Evolutionary conservation across 805 yeast genomes (phyloP).

Genomic region (Kregervanrija pseudodelftensis): DNA sequence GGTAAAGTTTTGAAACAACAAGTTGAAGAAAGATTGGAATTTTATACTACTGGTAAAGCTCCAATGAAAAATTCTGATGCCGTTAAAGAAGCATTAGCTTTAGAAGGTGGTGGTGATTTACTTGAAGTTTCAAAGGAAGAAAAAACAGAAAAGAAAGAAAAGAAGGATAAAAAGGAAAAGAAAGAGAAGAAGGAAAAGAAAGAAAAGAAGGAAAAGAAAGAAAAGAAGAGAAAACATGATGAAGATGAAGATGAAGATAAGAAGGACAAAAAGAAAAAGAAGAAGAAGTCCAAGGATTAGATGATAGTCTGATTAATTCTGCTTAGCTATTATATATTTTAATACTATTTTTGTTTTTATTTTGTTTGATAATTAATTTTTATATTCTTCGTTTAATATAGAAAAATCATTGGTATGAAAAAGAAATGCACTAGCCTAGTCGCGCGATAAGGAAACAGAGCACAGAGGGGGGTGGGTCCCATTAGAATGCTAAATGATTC

Average conservation of each 20-base stretch:
- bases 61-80: conserved; percentile 96
- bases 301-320: background rate
- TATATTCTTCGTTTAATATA: background rate
- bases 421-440: too few relatives aligned
- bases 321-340: background rate
- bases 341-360: background rate
- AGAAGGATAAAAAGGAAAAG: conserved; percentile 43
- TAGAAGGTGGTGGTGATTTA: conserved; percentile 35
- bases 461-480: too few relatives aligned
- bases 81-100: conserved; percentile 80
- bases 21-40: conserved; percentile 95
- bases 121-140: conserved; percentile 28
- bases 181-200: conserved; percentile 45
- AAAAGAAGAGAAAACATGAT: conserved; percentile 30
- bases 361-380: conserved; percentile 2
- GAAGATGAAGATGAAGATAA: conserved; percentile 31
- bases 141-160: conserved; percentile 33
- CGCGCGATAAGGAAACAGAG: too few relatives aligned
- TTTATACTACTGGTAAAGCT: conserved; percentile 93
- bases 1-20: conserved; percentile 90
- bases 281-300: conserved; percentile 24
- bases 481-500: too few relatives aligned
- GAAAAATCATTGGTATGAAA: background rate
- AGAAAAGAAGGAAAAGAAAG: conserved; percentile 43
- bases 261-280: conserved; percentile 19